Evolutionary conservation across 257 asterid species (phyloP).

Genomic region (Primulina huaijiensis): DNA sequence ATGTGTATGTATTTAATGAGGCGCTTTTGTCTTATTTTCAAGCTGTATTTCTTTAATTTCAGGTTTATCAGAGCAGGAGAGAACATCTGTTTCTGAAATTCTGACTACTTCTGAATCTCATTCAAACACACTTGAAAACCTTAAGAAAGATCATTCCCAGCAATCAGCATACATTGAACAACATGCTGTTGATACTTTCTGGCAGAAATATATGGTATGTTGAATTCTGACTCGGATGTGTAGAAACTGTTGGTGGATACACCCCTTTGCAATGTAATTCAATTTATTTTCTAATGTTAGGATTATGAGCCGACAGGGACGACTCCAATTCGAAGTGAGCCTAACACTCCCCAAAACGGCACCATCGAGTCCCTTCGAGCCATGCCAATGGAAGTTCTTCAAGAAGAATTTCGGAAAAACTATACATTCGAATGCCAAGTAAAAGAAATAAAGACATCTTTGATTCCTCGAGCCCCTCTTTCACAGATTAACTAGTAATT

Average conservation of each 20-base stretch:
- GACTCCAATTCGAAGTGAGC: slow-evolving; percentile 60
- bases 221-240: not conserved
- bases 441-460: slow-evolving; percentile 49
- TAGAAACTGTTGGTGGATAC: not conserved
- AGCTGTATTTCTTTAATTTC: slow-evolving; percentile 19
- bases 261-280: not conserved
- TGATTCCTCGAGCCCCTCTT: slow-evolving; percentile 69
- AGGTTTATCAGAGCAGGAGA: slow-evolving; percentile 65
- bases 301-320: slow-evolving; percentile 76
- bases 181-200: slow-evolving; percentile 1
- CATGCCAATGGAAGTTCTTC: slow-evolving; percentile 67
- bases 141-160: slow-evolving; percentile 11
- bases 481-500: slow-evolving; percentile 51
- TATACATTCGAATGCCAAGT: slow-evolving; percentile 38
- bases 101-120: not conserved
- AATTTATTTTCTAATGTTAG: slow-evolving; percentile 32
- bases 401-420: slow-evolving; percentile 68
- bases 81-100: slow-evolving; percentile 45
- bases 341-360: slow-evolving; percentile 63
- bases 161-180: slow-evolving; percentile 8
- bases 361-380: slow-evolving; percentile 71
- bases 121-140: slow-evolving; percentile 5
- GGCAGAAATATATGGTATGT: slow-evolving; percentile 14
- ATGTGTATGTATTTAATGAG: not conserved
- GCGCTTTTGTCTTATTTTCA: not conserved